Evolutionary conservation across 768 basidiomycete species (phyloP), one percentile per base, ranked within the genome.

Genomic region (Pisolithus albus): DNA sequence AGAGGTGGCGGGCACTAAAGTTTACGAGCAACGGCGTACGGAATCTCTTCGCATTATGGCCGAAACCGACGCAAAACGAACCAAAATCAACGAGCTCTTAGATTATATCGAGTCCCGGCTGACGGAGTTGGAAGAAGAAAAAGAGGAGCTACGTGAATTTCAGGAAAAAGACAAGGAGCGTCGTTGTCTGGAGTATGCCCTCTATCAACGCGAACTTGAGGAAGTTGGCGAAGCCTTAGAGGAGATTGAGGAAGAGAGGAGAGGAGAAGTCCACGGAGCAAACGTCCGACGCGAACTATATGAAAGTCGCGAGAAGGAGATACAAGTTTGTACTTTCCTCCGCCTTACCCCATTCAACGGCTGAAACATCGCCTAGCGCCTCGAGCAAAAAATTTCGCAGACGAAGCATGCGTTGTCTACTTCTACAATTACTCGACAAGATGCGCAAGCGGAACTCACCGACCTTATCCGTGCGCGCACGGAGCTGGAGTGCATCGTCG

Each of bases 1-100:
- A 63, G 96, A 99, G 68, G 94, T 99, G 0, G 96, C 95, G 0
- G 96, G 96, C 3, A 99, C 96, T 0, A 92, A 96, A 60, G 92
- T 98, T 1, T 99, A 99, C 63, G 96, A 99, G 70, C 88, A 95
- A 62, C 84, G 94, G 44, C 81, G 95, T 15, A 58, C 87, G 0
- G 96, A 99, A 65, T 93, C 90, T 5, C 74, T 94, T n/a, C 84
- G 89, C 49, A 93, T 98, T 64, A 96, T 98, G 90, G 81, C 91
- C 26, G 95, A 97, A 64, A 98, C 96, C 45, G 92, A 95, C 58
- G 78, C 87, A 5, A 97, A 97, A 62, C 84, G 92, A 8, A 74
- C 79, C 13, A 98, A 97, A 69, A 96, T 99, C 56, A 82, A 77
- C 59, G 94, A 97, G 58, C 72, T 96, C 9, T 77, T 97, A 18